Evolutionary conservation across 1,284 basidiomycete genomes (phyloP).

Genomic region (Ustilago bromivora): DNA sequence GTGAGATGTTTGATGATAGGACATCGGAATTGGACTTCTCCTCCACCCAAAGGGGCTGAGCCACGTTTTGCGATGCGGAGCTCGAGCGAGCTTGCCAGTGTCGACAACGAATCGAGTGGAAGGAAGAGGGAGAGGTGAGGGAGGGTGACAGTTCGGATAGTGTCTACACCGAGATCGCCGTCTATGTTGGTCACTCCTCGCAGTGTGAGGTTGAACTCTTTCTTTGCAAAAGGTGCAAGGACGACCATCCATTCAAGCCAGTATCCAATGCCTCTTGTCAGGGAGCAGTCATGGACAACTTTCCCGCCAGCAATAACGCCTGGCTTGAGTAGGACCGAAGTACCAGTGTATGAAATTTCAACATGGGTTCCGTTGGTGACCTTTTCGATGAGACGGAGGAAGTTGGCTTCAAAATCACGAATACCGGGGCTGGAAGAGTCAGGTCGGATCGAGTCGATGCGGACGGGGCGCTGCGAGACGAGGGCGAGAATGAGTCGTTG

Average conservation of each 20-base stretch:
- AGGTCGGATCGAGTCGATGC: conserved; percentile 88
- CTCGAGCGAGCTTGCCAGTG: conserved; percentile 63
- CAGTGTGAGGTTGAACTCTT: conserved; percentile 82
- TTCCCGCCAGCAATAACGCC: conserved; percentile 89
- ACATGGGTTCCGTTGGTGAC: conserved; percentile 93
- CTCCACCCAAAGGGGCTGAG: conserved; percentile 89
- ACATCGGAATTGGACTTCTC: conserved; percentile 92
- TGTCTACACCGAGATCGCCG: conserved; percentile 75
- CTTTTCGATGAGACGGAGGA: conserved; percentile 89
- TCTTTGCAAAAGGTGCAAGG: conserved; percentile 93
- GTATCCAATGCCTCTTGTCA: conserved; percentile 89
- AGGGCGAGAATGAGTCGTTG: conserved; percentile 87
- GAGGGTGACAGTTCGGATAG: conserved; percentile 89
- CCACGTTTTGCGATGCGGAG: conserved; percentile 90
- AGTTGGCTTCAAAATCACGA: conserved; percentile 91
- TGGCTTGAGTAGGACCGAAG: conserved; percentile 80
- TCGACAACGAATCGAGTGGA: conserved; percentile 36
- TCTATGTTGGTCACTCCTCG: conserved; percentile 88
- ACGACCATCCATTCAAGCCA: conserved; percentile 91
- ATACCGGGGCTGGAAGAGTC: conserved; percentile 95
- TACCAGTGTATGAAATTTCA: conserved; percentile 89
- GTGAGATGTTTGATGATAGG: conserved; percentile 89
- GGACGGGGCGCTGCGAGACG: conserved; percentile 85
- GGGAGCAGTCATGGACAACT: conserved; percentile 86
- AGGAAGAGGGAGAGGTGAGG: conserved; percentile 88